Base-by-base conservation (phyloP, 1,139 yeast species). In the Taphrina pruni region DNA sequence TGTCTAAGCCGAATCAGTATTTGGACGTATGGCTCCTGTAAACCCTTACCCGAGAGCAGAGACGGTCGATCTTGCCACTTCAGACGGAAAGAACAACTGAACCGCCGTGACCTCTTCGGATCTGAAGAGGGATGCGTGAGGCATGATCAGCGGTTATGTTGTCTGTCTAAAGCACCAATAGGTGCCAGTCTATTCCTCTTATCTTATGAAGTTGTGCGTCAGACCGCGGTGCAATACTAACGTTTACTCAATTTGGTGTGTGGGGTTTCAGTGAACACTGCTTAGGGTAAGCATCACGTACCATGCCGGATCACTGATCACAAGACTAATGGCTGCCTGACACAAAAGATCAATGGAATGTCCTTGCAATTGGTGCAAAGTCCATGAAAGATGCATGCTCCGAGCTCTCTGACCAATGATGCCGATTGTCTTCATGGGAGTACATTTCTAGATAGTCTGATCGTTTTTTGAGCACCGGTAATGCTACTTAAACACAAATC, bases 31-130 rank as follows among this genome's bases (percentile, higher is more conserved):
- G 20, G 5, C 55, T n/a, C 3, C 11, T 14, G 43, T n/a, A 6
- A 11, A 11, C 4, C 2, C 62, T 43, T 6, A 58, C 62, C 99
- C 99, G 54, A 94, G 80, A 2, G 88, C 85, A 67, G 89, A 87
- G 14, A 92, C 95, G 71, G 91, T 87, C 72, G 92, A 96, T 72
- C 98, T 83, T 7, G 96, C 90, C 71, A 91, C 86, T 78, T 94
- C 99, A 45, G 88, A 86, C n/a, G 98, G 91, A 66, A 94, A 87
- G 78, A 90, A 94, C 77, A 94, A 85, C 80, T 94, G 98, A 55
- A 93, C 92, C 73, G 65, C 56, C 20, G 70, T 62, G 36, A 68
- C 70, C n/a, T 62, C 62, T 58, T 68, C 70, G 7, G 70, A 68
- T 11, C 70, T 58, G 57, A 60, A 65, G 38, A 65, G 58, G n/a